A percentile compares a stretch with the other conserved stretches of the same genome.
These are phyloP conservation scores for Verticillium isaacii DNA, from an alignment of 2,329 filamentous ascomycete genomes.

Conservation along the genomic window DNA sequence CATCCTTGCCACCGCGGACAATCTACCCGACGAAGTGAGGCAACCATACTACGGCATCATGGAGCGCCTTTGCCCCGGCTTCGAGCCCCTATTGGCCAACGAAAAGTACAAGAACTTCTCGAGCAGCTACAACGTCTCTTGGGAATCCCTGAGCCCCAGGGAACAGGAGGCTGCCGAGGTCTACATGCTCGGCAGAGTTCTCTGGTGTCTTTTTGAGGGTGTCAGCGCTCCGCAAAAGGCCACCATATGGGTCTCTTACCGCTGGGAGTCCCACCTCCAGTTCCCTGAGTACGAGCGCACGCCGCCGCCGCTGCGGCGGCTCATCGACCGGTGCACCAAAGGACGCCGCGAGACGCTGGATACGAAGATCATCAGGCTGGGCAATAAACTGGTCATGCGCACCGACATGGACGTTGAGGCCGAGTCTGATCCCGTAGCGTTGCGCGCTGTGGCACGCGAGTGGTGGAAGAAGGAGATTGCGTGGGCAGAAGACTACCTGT, in stretches of 20 bases:
- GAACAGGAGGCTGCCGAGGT: conserved; percentile 56
- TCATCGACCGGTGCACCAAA: conserved; percentile 48
- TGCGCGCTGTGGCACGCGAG: conserved; percentile 30
- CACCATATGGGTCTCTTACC: conserved; percentile 56
- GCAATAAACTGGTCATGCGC: conserved; percentile 41
- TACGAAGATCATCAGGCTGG: conserved; percentile 36
- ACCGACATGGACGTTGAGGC: conserved; percentile 20
- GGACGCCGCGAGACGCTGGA: conserved; percentile 41
- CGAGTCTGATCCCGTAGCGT: conserved; percentile 27
- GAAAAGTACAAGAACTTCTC: conserved; percentile 44
- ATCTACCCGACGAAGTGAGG: conserved; percentile 31
- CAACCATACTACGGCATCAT: conserved; percentile 37
- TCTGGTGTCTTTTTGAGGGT: conserved; percentile 61
- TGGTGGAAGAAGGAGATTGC: conserved; percentile 47
- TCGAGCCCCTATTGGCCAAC: conserved; percentile 33
- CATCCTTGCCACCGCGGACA: conserved; percentile 46
- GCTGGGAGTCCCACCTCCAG: conserved; percentile 49
- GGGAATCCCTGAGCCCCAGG: conserved; percentile 43
- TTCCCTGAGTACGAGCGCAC: conserved; percentile 49
- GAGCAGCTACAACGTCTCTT: conserved; percentile 50
- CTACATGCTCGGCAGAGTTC: conserved; percentile 56
- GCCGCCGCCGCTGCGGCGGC: conserved; percentile 35
- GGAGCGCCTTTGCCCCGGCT: conserved; percentile 38
- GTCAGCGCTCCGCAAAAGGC: conserved; percentile 52
- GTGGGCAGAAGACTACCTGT: conserved; percentile 42